Conservation (phyloP, 106 monocot species). For the Allium cepa region DNA sequence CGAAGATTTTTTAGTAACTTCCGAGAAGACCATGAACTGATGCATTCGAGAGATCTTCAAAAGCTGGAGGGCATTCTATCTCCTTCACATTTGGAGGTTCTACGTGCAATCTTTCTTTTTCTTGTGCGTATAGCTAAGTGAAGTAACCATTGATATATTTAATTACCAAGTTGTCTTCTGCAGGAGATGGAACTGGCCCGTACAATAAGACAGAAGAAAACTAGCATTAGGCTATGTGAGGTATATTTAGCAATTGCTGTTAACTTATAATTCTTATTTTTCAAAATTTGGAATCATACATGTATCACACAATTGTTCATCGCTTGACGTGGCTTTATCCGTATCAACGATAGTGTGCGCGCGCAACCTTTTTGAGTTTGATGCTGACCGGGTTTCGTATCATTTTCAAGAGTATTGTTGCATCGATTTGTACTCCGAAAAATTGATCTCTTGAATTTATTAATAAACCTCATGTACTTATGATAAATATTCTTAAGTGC, state of each 20-base stretch:
- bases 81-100: conserved; percentile 92
- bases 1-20: conserved; percentile 81
- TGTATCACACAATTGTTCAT: too few relatives aligned
- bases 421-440: too few relatives aligned
- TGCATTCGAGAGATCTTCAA: conserved; percentile 85
- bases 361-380: not conserved
- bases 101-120: not conserved
- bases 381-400: too few relatives aligned
- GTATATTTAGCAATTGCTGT: conserved; percentile 13
- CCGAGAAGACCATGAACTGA: conserved; percentile 88
- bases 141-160: not conserved
- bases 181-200: conserved; percentile 95
- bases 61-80: conserved; percentile 96
- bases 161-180: conserved; percentile 9
- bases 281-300: too few relatives aligned
- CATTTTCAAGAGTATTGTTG: too few relatives aligned
- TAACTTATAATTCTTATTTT: too few relatives aligned
- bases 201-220: conserved; percentile 72
- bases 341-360: too few relatives aligned
- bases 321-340: too few relatives aligned
- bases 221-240: conserved; percentile 91
- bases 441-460: too few relatives aligned
- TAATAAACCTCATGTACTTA: too few relatives aligned
- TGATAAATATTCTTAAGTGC: too few relatives aligned
- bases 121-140: not conserved